Conservation (phyloP, 148 eudicot genomes). For the Vaccinium vitisidaea region DNA sequence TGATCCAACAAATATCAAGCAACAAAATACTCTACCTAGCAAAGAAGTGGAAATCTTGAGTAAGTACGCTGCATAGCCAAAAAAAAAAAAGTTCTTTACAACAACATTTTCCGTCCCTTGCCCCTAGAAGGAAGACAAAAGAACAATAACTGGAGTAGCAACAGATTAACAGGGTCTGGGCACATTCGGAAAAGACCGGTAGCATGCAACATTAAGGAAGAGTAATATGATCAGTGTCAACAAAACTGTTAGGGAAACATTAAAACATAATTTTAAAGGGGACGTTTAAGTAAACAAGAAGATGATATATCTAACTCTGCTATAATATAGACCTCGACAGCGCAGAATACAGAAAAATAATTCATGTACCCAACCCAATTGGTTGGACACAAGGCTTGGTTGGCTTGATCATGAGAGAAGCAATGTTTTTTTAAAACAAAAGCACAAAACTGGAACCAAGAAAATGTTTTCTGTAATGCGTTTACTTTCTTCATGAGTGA, state of each 20-base stretch:
- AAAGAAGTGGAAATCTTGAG: background rate
- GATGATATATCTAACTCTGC: background rate
- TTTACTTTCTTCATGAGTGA: conserved; percentile 25
- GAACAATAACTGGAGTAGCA: background rate
- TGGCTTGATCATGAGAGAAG: background rate
- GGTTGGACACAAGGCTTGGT: background rate
- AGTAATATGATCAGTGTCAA: too few relatives aligned
- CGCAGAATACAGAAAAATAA: background rate
- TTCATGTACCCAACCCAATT: conserved; percentile 2
- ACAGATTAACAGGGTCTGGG: background rate
- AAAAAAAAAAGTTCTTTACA: background rate
- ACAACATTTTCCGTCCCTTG: background rate
- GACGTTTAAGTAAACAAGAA: background rate
- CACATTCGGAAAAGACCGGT: background rate
- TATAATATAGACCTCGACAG: background rate
- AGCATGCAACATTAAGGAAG: background rate
- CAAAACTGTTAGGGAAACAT: too few relatives aligned
- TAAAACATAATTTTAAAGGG: too few relatives aligned
- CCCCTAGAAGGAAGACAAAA: conserved; percentile 3
- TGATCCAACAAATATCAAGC: background rate
- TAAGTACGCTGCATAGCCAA: background rate
- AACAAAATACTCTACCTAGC: background rate
- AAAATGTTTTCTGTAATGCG: conserved; percentile 26
- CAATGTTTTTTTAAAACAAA: background rate
- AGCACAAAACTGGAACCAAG: background rate